These are phyloP conservation scores for Hansenula lynferdii DNA, from an alignment of 1,139 yeast genomes.

Conservation along the genomic window DNA sequence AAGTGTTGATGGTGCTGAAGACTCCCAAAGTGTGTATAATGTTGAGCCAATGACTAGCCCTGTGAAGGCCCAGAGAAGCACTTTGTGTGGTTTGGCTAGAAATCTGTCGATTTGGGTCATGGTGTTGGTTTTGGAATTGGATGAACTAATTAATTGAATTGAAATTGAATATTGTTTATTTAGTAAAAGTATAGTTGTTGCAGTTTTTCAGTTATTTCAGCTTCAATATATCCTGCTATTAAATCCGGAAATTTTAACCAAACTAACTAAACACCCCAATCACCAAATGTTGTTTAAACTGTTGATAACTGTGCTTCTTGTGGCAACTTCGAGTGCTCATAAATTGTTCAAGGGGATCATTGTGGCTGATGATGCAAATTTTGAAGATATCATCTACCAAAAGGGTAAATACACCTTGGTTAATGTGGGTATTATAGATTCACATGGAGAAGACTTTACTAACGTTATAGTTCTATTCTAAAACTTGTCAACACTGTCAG, in stretches of 20 bases:
- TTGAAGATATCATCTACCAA: conserved; percentile 12
- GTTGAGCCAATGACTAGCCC: conserved; percentile 2
- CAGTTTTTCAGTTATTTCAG: too few species aligned
- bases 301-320: background rate
- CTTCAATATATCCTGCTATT: too few species aligned
- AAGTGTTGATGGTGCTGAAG: too few species aligned
- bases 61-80: conserved; percentile 9
- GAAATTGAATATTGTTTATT: too few species aligned
- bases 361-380: conserved; percentile 19
- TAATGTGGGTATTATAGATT: conserved; percentile 8
- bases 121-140: too few species aligned
- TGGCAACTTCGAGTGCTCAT: background rate
- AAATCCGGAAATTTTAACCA: too few species aligned
- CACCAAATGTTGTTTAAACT: background rate
- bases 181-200: too few species aligned
- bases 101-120: conserved; percentile 8
- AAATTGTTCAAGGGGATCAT: conserved; percentile 15
- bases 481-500: conserved; percentile 16
- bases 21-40: conserved; percentile 6
- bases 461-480: conserved; percentile 17
- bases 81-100: conserved; percentile 7
- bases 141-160: too few species aligned
- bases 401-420: conserved; percentile 19
- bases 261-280: too few species aligned
- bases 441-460: too few species aligned